phyloP scores from a whole-genome alignment of 257 asterid species.

The Mitragyna speciosa region DNA sequence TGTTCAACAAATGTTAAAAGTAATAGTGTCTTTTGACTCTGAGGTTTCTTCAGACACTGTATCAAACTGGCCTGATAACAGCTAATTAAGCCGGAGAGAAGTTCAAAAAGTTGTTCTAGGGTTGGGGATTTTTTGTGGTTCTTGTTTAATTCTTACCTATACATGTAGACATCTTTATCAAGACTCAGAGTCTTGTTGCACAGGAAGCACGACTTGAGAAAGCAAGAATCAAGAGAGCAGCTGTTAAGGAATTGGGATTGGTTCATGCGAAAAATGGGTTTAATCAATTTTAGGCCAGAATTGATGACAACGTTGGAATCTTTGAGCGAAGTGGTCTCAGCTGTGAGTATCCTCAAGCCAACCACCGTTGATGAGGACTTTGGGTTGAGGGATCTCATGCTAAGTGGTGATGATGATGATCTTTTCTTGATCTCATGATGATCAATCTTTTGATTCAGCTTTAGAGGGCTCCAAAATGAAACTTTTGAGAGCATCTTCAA shows the following conservation, averaged over 20 bases:
- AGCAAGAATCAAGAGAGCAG: slow-evolving; percentile 15
- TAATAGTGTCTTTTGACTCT: no score
- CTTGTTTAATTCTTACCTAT: slow-evolving; percentile 9
- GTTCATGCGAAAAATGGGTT: slow-evolving; percentile 7
- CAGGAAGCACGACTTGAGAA: slow-evolving; percentile 30
- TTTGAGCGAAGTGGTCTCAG: neutral
- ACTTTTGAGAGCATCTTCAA: neutral
- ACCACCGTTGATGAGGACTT: neutral
- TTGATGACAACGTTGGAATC: slow-evolving; percentile 21
- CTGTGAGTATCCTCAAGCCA: slow-evolving; percentile 14
- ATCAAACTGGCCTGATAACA: neutral
- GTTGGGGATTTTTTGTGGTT: neutral
- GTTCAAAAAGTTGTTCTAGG: neutral
- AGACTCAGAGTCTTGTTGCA: slow-evolving; percentile 28
- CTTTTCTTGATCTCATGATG: neutral
- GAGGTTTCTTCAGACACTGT: no score
- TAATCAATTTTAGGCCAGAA: slow-evolving; percentile 6
- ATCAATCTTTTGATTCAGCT: neutral
- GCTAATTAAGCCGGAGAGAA: no score
- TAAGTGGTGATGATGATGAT: neutral
- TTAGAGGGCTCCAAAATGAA: slow-evolving; percentile 1
- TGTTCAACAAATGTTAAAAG: no score
- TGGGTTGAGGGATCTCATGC: neutral
- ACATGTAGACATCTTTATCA: slow-evolving; percentile 41
- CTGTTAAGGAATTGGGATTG: neutral